These are phyloP conservation scores for Echinochloa phyllopogon DNA, from an alignment of 176 grass and related monocot genomes.

Conservation along the genomic window DNA sequence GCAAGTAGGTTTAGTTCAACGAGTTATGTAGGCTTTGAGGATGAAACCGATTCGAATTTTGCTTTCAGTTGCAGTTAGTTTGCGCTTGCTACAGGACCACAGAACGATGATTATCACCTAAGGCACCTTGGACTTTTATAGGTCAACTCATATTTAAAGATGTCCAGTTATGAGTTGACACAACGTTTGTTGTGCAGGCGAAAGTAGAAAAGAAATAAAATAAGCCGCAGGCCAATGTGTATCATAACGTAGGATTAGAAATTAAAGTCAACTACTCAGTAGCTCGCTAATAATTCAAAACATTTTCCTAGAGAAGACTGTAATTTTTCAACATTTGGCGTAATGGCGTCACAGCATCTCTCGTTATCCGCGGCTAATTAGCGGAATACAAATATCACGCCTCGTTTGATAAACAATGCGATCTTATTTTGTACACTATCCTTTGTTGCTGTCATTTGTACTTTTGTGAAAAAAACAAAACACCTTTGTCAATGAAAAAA, in stretches of 20 bases:
- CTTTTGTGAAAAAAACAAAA: not conserved
- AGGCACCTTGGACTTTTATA: not conserved
- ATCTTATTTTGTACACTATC: not conserved
- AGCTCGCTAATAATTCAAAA: not conserved
- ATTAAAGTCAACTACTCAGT: too few relatives aligned
- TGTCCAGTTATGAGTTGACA: constrained; percentile 3
- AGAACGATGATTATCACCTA: not conserved
- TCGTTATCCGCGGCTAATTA: not conserved
- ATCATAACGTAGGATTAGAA: not conserved
- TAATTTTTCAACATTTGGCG: constrained; percentile 9
- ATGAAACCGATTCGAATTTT: not conserved
- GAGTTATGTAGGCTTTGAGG: not conserved
- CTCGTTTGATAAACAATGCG: not conserved
- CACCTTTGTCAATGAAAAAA: not conserved
- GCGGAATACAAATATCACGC: constrained; percentile 4
- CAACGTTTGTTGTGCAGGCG: not conserved
- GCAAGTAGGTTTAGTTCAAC: not conserved
- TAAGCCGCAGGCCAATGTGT: not conserved
- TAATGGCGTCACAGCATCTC: not conserved
- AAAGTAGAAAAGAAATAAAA: not conserved
- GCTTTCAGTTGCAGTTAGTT: not conserved
- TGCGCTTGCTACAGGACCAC: constrained; percentile 18
- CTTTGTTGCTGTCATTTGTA: constrained; percentile 10
- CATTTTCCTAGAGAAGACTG: not conserved
- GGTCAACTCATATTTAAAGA: constrained; percentile 29